These are phyloP conservation scores for Stygiomarasmius scandens DNA, from an alignment of 1,284 basidiomycete species.

Conservation along the genomic window DNA sequence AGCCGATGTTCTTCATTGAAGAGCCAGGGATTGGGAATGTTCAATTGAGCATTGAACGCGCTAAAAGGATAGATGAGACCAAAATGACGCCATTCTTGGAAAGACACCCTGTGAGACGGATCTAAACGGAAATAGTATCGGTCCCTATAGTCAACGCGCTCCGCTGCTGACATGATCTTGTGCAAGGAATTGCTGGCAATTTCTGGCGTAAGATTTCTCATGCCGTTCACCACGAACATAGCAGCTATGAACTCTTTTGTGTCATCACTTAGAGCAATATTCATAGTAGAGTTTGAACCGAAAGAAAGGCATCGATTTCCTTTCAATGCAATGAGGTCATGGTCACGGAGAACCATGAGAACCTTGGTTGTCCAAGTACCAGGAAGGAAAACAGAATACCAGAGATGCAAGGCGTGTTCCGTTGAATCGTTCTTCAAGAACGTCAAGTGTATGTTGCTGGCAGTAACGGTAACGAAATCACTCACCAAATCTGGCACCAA, in stretches of 20 bases:
- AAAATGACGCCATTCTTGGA: conserved; percentile 38
- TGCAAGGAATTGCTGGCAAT: conserved; percentile 28
- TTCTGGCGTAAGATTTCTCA: conserved; percentile 10
- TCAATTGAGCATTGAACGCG: conserved; percentile 34
- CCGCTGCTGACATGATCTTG: conserved; percentile 27
- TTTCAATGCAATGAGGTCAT: too few relatives aligned
- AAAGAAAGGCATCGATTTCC: too few relatives aligned
- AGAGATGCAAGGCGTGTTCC: conserved; percentile 38
- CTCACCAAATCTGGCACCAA: not conserved
- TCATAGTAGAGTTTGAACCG: not conserved
- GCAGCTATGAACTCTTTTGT: not conserved
- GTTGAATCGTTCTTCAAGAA: conserved; percentile 20
- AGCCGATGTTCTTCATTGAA: conserved; percentile 35
- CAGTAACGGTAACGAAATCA: too few relatives aligned
- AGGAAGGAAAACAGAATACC: conserved; percentile 32
- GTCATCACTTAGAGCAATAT: not conserved
- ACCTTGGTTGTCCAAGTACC: too few relatives aligned
- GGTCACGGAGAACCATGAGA: too few relatives aligned
- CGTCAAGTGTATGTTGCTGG: too few relatives aligned
- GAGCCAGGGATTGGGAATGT: conserved; percentile 37
- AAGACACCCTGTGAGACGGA: conserved; percentile 42
- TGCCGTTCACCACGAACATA: not conserved
- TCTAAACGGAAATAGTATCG: conserved; percentile 30
- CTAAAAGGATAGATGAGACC: conserved; percentile 48
- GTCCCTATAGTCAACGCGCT: conserved; percentile 35